A percentile compares a stretch with the other conserved stretches of the same genome.
Evolutionary conservation across 257 asterid species (phyloP).

Genomic region (Paulownia fortunei): DNA sequence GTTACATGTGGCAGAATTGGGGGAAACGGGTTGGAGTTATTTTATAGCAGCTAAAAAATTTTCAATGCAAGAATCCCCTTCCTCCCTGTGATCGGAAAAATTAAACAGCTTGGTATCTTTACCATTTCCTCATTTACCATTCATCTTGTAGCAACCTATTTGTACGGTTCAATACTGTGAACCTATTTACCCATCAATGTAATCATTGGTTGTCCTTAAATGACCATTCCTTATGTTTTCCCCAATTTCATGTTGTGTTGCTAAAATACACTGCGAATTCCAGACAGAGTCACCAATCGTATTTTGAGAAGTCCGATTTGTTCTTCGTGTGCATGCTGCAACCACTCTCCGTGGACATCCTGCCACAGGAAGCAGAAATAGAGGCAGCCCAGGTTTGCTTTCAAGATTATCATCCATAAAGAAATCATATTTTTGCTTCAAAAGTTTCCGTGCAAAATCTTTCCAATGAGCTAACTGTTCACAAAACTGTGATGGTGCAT

Average conservation of each 20-base stretch:
- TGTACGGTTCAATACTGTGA: background rate
- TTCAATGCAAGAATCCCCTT: background rate
- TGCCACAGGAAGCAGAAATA: slow-evolving; percentile 81
- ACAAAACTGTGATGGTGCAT: background rate
- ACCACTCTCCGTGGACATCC: slow-evolving; percentile 77
- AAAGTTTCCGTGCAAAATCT: background rate
- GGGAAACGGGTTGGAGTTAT: background rate
- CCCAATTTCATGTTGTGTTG: background rate
- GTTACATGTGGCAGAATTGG: background rate
- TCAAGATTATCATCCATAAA: slow-evolving; percentile 1
- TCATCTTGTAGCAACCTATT: background rate
- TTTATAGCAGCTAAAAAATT: background rate
- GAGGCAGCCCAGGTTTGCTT: slow-evolving; percentile 91
- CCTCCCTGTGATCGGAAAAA: background rate
- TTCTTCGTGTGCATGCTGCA: slow-evolving; percentile 91
- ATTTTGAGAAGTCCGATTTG: slow-evolving; percentile 84
- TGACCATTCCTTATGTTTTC: background rate
- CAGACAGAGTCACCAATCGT: slow-evolving; percentile 91
- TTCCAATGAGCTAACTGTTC: background rate
- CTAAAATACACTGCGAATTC: slow-evolving; percentile 23
- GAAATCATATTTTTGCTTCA: background rate
- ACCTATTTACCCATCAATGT: background rate
- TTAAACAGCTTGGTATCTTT: too few species aligned
- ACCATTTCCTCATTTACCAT: too few species aligned
- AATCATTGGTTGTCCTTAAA: background rate